Evolutionary conservation across 176 grass and related monocot genomes (phyloP), one percentile per base, ranked within the genome.

Genomic region (Chrysopogon serrulatus): DNA sequence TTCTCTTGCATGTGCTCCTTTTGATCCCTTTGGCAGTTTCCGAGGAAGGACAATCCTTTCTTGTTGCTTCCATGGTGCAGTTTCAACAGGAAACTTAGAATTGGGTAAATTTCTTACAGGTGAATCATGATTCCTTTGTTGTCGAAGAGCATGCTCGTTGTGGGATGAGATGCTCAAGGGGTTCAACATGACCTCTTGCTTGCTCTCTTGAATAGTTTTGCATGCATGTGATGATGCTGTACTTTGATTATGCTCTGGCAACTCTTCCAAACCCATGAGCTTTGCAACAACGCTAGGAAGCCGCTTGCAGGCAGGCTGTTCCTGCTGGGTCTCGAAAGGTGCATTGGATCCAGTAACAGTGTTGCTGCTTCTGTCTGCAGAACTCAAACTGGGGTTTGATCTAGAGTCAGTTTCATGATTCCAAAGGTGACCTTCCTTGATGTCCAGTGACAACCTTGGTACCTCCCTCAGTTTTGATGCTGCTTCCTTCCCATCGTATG

Each of bases 191-290:
- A 40, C 49, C 45, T 95, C 85, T 84, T 86, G 76, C 69, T 74
- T 96, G 57, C 43, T 74, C 39, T 88, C 79, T 79, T 81, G 60
- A 63, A 61, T 23, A 70, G 49, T 72, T 90, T 75, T 84, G 16
- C 66, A 77, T 79, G 56, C 68, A 54, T 85, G 79, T 8, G 81
- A 61, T 70, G 87, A 42, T 36, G 66, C 36, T 47, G 78, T 90
- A 73, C 70, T 94, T 70, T 85, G 53, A 21, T 79, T 84, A 68
- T 57, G 36, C 53, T 86, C 87, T 40, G 91, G 91, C 81, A 96
- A 78, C 44, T 80, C 87, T 45, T 99, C 93, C 87, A 99, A 82
- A 37, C 96, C 96, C 96, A 99, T 99, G 79, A 99, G 93, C 77
- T 99, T 99, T 16, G 86, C 96, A 60, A 99, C 93, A 24, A 99